Conservation (phyloP, 2,329 filamentous ascomycete genomes). For the Fusarium sp. region DNA sequence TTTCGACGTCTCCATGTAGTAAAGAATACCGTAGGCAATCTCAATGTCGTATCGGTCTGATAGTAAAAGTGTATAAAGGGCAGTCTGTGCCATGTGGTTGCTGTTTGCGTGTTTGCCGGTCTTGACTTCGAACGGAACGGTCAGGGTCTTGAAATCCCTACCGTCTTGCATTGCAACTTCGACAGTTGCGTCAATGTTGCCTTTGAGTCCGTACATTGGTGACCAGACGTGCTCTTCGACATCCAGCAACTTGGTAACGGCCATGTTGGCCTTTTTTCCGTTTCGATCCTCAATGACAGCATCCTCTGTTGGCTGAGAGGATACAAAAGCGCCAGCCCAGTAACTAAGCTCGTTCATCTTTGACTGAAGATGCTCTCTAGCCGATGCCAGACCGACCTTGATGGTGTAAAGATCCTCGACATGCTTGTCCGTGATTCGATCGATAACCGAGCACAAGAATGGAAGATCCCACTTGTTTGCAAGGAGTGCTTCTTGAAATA, state of each 20-base stretch:
- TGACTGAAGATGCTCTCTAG: constrained; percentile 81
- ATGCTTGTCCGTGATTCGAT: constrained; percentile 77
- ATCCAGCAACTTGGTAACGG: constrained; percentile 92
- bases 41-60: constrained; percentile 96
- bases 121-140: constrained; percentile 95
- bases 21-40: constrained; percentile 89
- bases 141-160: constrained; percentile 74
- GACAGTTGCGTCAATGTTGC: constrained; percentile 97
- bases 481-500: constrained; percentile 91
- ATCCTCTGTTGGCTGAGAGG: constrained; percentile 73
- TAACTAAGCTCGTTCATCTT: constrained; percentile 84
- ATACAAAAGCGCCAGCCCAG: constrained; percentile 88
- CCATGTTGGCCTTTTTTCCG: constrained; percentile 81
- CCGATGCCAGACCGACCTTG: constrained; percentile 77
- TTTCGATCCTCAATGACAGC: constrained; percentile 84
- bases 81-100: constrained; percentile 91
- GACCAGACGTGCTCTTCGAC: constrained; percentile 99
- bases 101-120: constrained; percentile 87
- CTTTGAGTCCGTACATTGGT: constrained; percentile 95
- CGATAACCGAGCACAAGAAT: constrained; percentile 76
- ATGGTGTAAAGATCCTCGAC: constrained; percentile 92
- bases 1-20: constrained; percentile 93
- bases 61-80: constrained; percentile 90
- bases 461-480: constrained; percentile 81
- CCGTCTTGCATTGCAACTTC: constrained; percentile 85